phyloP scores from a whole-genome alignment of 306 rosid genomes.

The Castanea crenata region DNA sequence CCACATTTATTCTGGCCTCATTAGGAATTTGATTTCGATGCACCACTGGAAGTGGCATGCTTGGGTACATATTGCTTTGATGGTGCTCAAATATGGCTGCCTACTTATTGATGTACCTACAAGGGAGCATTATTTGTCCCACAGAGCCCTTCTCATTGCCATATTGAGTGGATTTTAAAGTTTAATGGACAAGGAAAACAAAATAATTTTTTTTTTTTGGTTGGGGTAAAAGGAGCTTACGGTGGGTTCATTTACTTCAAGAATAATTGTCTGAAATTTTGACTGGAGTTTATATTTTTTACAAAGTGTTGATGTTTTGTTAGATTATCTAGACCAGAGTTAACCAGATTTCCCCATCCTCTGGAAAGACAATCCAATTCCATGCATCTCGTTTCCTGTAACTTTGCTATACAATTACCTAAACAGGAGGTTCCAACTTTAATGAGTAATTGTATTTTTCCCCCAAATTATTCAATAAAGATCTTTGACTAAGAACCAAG shows the following conservation, averaged over 20 bases:
- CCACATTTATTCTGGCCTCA: no score
- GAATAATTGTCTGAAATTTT: neutral
- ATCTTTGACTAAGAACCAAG: neutral
- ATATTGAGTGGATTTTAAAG: neutral
- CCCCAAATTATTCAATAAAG: neutral
- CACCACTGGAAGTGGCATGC: neutral
- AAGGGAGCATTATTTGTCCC: neutral
- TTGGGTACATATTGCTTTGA: neutral
- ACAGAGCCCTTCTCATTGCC: neutral
- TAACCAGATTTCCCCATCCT: no score
- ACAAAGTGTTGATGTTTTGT: no score
- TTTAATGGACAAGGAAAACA: neutral
- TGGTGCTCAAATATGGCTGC: neutral
- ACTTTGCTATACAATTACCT: neutral
- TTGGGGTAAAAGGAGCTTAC: neutral
- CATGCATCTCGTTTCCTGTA: neutral
- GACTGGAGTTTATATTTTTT: neutral
- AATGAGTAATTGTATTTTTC: neutral
- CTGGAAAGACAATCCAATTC: no score
- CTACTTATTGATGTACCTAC: neutral
- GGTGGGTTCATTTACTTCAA: neutral
- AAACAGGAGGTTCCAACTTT: neutral
- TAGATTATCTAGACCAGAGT: no score
- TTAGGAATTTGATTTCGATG: no score
- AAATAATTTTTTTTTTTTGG: neutral